Conservation (phyloP, 495 filamentous ascomycete species). For the Daldinia decipiens region DNA sequence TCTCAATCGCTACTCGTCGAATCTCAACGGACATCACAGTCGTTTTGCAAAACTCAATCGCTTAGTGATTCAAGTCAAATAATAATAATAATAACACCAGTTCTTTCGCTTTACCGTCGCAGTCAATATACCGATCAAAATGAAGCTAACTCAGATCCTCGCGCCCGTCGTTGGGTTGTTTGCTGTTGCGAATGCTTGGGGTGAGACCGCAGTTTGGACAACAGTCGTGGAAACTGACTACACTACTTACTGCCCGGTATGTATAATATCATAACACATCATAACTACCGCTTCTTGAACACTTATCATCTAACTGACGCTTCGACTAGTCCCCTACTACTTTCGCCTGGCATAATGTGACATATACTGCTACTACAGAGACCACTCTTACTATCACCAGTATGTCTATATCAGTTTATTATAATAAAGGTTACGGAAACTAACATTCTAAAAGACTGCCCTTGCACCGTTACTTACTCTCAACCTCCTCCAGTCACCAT, state of each 20-base stretch:
- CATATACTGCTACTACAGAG: slow-evolving; percentile 48
- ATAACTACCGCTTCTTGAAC: neutral
- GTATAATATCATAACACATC: slow-evolving; percentile 21
- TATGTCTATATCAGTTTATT: slow-evolving; percentile 25
- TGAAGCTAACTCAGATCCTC: slow-evolving; percentile 52
- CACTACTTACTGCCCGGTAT: slow-evolving; percentile 53
- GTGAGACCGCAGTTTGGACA: slow-evolving; percentile 41
- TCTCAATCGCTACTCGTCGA: slow-evolving; percentile 46
- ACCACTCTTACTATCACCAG: slow-evolving; percentile 55
- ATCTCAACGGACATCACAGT: slow-evolving; percentile 44
- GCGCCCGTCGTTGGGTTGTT: slow-evolving; percentile 51
- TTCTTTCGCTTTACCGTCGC: slow-evolving; percentile 34
- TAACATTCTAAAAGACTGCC: slow-evolving; percentile 48
- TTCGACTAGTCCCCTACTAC: slow-evolving; percentile 43
- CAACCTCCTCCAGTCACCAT: slow-evolving; percentile 31
- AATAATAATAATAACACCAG: slow-evolving; percentile 30
- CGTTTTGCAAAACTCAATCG: slow-evolving; percentile 41
- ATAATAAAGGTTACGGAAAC: neutral
- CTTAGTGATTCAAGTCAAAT: slow-evolving; percentile 32
- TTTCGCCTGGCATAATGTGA: slow-evolving; percentile 45
- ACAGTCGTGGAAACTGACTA: slow-evolving; percentile 50
- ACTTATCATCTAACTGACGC: slow-evolving; percentile 18
- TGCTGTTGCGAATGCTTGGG: slow-evolving; percentile 45
- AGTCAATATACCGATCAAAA: slow-evolving; percentile 42
- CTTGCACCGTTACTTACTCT: slow-evolving; percentile 52